Conservation (phyloP, 73 alveolate species). For the Paraurostyla sp. region DNA sequence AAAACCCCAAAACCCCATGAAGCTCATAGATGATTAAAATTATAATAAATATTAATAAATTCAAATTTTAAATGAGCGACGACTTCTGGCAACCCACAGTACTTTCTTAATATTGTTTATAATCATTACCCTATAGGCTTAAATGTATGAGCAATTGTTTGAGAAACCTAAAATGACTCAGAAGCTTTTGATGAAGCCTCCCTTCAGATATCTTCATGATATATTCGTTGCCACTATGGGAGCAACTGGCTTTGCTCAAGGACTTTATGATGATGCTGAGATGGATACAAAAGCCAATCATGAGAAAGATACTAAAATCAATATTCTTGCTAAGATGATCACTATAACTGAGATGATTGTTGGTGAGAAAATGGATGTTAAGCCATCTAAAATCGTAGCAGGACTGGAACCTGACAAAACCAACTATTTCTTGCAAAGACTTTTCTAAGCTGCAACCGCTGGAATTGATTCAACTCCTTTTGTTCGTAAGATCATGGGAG, state of each 20-base stretch:
- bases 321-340: conserved; percentile 79
- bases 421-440: conserved; percentile 76
- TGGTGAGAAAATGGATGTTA: conserved; percentile 83
- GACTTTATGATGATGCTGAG: conserved; percentile 89
- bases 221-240: conserved; percentile 88
- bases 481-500: conserved; percentile 40
- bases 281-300: conserved; percentile 81
- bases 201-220: conserved; percentile 89
- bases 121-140: conserved; percentile 44
- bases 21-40: too few relatives aligned
- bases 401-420: conserved; percentile 98
- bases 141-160: conserved; percentile 86
- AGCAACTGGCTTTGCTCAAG: conserved; percentile 93
- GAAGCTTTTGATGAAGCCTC: conserved; percentile 91
- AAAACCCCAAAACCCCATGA: too few relatives aligned
- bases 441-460: conserved; percentile 80
- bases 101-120: background rate
- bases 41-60: background rate
- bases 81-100: conserved; percentile 95
- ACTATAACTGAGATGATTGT: conserved; percentile 72
- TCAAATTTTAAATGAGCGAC: conserved; percentile 63
- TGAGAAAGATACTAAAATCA: conserved; percentile 80
- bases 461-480: conserved; percentile 70
- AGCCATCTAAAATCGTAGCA: conserved; percentile 92
- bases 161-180: conserved; percentile 94